These are phyloP conservation scores for Hebeloma cylindrosporum DNA, from an alignment of 768 basidiomycete genomes.

Conservation along the genomic window DNA sequence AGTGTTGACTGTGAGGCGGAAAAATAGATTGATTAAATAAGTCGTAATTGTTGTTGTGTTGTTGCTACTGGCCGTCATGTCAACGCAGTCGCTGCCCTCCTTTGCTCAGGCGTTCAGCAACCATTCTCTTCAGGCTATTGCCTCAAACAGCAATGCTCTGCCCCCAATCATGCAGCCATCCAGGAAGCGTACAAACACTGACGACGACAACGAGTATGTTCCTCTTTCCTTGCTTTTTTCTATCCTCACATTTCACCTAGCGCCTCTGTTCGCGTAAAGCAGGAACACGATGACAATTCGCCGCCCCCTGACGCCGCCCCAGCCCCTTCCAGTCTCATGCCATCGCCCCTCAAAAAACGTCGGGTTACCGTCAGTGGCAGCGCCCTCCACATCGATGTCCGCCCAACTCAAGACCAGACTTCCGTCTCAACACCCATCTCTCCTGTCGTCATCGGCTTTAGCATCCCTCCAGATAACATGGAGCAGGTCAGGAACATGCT, in stretches of 20 bases:
- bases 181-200: slow-evolving; percentile 49
- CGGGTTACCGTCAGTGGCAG: slow-evolving; percentile 68
- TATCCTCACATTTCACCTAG: slow-evolving; percentile 1
- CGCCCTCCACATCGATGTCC: slow-evolving; percentile 53
- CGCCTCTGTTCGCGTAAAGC: slow-evolving; percentile 61
- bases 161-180: slow-evolving; percentile 61
- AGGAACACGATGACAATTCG: slow-evolving; percentile 61
- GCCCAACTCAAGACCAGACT: slow-evolving; percentile 41
- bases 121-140: slow-evolving; percentile 51
- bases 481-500: slow-evolving; percentile 66
- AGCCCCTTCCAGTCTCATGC: slow-evolving; percentile 41
- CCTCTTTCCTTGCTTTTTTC: slow-evolving; percentile 5
- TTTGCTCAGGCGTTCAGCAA: slow-evolving; percentile 75
- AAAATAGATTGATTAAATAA: slow-evolving; percentile 39
- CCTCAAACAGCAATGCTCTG: slow-evolving; percentile 55
- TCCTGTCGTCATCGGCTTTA: slow-evolving; percentile 63
- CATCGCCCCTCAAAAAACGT: slow-evolving; percentile 59
- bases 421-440: slow-evolving; percentile 58
- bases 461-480: slow-evolving; percentile 52
- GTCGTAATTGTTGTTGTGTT: slow-evolving; percentile 2
- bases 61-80: slow-evolving; percentile 40
- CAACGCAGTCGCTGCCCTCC: slow-evolving; percentile 68
- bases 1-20: slow-evolving; percentile 59
- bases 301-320: slow-evolving; percentile 25
- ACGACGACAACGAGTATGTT: slow-evolving; percentile 49